These are phyloP conservation scores for Jaminaea rosea DNA, from an alignment of 1,284 basidiomycete genomes.

Conservation along the genomic window DNA sequence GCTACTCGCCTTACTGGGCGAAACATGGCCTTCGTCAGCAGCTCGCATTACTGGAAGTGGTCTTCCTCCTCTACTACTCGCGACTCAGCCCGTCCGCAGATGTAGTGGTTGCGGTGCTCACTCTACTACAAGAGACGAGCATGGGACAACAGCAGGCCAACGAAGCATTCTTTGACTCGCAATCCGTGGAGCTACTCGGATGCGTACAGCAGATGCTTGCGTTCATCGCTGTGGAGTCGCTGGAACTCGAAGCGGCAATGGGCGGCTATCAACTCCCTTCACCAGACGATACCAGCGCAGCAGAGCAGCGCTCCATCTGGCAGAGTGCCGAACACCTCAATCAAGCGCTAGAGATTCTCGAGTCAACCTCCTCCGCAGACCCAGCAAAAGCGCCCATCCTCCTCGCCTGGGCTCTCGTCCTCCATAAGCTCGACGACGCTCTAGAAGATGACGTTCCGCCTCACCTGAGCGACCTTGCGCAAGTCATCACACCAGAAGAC, in stretches of 20 bases:
- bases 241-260: conserved; percentile 67
- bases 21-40: conserved; percentile 73
- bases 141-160: conserved; percentile 63
- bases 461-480: conserved; percentile 9
- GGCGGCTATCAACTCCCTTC: too few relatives aligned
- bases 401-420: conserved; percentile 68
- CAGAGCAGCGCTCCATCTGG: too few relatives aligned
- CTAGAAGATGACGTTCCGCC: conserved; percentile 19
- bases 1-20: conserved; percentile 61
- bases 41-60: conserved; percentile 66
- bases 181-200: conserved; percentile 58
- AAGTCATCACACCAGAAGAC: conserved; percentile 23
- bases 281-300: background rate
- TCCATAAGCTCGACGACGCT: conserved; percentile 48
- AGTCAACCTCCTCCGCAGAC: conserved; percentile 49
- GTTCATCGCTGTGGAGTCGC: conserved; percentile 65
- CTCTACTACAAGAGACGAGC: conserved; percentile 59
- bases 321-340: too few relatives aligned
- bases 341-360: conserved; percentile 56
- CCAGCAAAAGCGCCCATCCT: conserved; percentile 62
- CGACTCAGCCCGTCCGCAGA: conserved; percentile 60
- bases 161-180: conserved; percentile 58
- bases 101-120: conserved; percentile 58
- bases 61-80: conserved; percentile 79
- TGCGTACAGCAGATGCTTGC: conserved; percentile 67